These are phyloP conservation scores for Penstemon davidsonii DNA, from an alignment of 257 asterid species.

Conservation along the genomic window DNA sequence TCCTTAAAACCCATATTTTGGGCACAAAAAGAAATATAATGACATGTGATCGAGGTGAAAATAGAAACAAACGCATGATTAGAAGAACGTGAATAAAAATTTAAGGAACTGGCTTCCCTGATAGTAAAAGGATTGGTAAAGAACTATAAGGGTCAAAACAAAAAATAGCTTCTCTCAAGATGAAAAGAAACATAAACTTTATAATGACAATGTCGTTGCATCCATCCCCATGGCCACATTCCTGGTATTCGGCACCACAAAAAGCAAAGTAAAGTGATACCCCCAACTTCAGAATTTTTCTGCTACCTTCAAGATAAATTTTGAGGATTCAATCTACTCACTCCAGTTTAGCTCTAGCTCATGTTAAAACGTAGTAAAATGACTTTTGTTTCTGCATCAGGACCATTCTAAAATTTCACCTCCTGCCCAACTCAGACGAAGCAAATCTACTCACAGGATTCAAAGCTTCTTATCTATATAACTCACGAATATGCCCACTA, in stretches of 20 bases:
- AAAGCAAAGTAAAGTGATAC: slow-evolving; percentile 4
- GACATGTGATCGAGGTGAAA: neutral
- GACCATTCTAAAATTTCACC: slow-evolving; percentile 6
- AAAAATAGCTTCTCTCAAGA: slow-evolving; percentile 15
- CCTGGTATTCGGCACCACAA: slow-evolving; percentile 13
- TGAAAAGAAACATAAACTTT: slow-evolving; percentile 13
- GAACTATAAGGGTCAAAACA: slow-evolving; percentile 10
- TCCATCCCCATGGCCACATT: slow-evolving; percentile 22
- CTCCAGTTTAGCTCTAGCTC: slow-evolving; percentile 18
- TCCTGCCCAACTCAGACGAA: slow-evolving; percentile 4
- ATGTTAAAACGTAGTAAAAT: neutral
- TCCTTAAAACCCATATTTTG: slow-evolving; percentile 14
- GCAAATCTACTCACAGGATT: neutral
- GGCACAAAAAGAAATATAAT: slow-evolving; percentile 20
- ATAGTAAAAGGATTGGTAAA: slow-evolving; percentile 17
- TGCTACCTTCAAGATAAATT: neutral
- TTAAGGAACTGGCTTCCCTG: slow-evolving; percentile 8
- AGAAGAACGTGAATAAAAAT: neutral
- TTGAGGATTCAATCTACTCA: slow-evolving; percentile 10
- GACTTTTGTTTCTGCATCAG: neutral
- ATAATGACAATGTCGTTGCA: slow-evolving; percentile 15
- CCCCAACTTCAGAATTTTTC: neutral
- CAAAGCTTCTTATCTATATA: slow-evolving; percentile 7
- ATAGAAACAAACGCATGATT: slow-evolving; percentile 13
- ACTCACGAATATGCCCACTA: neutral